A percentile compares a stretch with the other conserved stretches of the same genome.
Conservation (phyloP, 176 grass and related monocot species). For the Otatea glauca region DNA sequence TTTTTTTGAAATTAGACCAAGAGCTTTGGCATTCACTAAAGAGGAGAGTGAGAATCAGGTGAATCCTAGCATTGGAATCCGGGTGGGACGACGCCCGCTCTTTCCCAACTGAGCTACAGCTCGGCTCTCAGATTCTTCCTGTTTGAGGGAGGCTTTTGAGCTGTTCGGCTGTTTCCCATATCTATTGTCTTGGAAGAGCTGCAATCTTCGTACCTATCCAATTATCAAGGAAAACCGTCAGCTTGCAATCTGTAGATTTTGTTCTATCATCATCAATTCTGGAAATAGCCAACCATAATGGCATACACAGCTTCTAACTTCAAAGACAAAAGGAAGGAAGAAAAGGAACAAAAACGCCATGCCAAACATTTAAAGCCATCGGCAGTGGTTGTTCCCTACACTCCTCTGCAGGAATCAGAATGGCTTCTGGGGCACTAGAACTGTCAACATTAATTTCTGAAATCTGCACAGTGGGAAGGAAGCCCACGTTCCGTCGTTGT, state of each 20-base stretch:
- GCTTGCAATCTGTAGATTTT: background rate
- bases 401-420: background rate
- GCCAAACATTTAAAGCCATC: background rate
- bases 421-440: background rate
- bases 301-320: background rate
- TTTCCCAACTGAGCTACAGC: too few relatives aligned
- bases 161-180: too few relatives aligned
- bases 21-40: too few relatives aligned
- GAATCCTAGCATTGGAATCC: too few relatives aligned
- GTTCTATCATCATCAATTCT: background rate
- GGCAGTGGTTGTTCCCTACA: conserved; percentile 11
- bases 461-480: too few relatives aligned
- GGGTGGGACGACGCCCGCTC: too few relatives aligned
- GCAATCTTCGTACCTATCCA: background rate
- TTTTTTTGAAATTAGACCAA: too few relatives aligned
- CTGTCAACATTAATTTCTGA: background rate
- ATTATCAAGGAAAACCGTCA: background rate
- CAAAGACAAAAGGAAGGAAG: background rate
- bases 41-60: too few relatives aligned
- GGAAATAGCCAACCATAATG: background rate
- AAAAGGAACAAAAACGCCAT: too few relatives aligned
- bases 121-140: too few relatives aligned
- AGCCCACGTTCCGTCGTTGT: background rate
- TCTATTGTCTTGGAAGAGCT: background rate
- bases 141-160: too few relatives aligned